phyloP scores from a whole-genome alignment of 225 moss, liverwort and hornwort genomes.

The Neckera pumila region DNA sequence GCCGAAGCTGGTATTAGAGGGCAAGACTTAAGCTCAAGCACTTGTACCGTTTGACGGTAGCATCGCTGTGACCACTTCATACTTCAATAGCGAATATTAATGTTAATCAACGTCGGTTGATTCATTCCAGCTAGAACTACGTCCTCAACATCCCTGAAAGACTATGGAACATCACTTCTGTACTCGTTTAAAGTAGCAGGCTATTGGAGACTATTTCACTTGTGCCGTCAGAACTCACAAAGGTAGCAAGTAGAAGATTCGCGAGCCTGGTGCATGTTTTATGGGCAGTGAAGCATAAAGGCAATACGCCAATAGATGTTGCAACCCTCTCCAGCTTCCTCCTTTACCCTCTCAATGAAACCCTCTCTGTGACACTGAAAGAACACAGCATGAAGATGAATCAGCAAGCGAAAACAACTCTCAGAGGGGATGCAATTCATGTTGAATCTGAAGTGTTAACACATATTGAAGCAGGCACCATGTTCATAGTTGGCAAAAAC shows the following conservation, averaged over 20 bases:
- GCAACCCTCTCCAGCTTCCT: constrained; percentile 97
- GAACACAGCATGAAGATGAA: background rate
- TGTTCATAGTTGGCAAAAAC: background rate
- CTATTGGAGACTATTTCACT: background rate
- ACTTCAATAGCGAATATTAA: no score
- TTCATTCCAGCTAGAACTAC: no score
- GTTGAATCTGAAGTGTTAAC: background rate
- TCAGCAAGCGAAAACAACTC: background rate
- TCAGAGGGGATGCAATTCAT: background rate
- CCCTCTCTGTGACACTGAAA: constrained; percentile 97
- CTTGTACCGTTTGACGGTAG: background rate
- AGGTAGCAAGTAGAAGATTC: background rate
- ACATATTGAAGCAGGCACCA: background rate
- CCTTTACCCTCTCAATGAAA: constrained; percentile 85
- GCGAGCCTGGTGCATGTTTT: background rate
- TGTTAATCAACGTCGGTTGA: no score
- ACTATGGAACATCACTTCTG: no score
- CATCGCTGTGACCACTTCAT: background rate
- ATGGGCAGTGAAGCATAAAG: background rate
- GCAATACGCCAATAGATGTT: constrained; percentile 48
- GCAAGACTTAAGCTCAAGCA: background rate
- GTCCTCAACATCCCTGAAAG: no score
- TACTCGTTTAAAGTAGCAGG: no score
- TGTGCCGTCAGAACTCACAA: no score
- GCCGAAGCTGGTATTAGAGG: background rate